Conservation (phyloP, 345 rosid genomes). For the Diplotaxis tenuifolia region DNA sequence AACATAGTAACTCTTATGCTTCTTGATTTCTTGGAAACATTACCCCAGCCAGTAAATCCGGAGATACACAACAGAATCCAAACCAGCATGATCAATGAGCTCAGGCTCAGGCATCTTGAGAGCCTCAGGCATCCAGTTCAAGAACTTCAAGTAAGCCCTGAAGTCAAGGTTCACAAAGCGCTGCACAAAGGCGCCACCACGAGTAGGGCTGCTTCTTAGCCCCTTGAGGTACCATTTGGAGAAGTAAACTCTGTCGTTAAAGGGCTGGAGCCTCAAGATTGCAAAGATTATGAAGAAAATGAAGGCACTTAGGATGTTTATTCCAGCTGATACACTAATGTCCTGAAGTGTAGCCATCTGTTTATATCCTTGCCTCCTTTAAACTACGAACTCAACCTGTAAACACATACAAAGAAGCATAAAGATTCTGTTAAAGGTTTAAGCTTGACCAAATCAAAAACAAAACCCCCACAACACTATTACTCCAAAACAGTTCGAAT, state of each 20-base stretch:
- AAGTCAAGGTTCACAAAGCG: slow-evolving; percentile 82
- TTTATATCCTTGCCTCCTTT: background rate
- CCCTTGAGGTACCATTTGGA: slow-evolving; percentile 97
- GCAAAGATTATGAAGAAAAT: slow-evolving; percentile 82
- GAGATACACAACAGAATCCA: slow-evolving; percentile 92
- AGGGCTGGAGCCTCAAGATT: slow-evolving; percentile 78
- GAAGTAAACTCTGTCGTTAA: slow-evolving; percentile 92
- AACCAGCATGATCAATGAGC: slow-evolving; percentile 92
- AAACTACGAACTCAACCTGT: slow-evolving; percentile 17
- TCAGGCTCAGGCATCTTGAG: slow-evolving; percentile 91
- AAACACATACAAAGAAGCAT: background rate
- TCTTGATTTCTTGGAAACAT: background rate
- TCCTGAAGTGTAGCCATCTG: slow-evolving; percentile 85
- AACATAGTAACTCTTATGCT: background rate
- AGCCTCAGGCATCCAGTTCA: slow-evolving; percentile 94
- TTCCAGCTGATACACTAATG: slow-evolving; percentile 77
- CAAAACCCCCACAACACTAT: slow-evolving; percentile 12
- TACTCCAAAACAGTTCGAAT: slow-evolving; percentile 22
- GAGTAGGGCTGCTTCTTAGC: slow-evolving; percentile 65
- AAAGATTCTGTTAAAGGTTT: background rate
- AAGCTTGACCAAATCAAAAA: background rate
- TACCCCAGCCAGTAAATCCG: slow-evolving; percentile 95
- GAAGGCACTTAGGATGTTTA: slow-evolving; percentile 71
- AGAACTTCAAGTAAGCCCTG: slow-evolving; percentile 63
- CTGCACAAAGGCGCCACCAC: slow-evolving; percentile 52